Percentiles rank a stretch among this genome's conserved stretches.
Conservation (phyloP, 306 rosid genomes). For the Malus sylvestris region DNA sequence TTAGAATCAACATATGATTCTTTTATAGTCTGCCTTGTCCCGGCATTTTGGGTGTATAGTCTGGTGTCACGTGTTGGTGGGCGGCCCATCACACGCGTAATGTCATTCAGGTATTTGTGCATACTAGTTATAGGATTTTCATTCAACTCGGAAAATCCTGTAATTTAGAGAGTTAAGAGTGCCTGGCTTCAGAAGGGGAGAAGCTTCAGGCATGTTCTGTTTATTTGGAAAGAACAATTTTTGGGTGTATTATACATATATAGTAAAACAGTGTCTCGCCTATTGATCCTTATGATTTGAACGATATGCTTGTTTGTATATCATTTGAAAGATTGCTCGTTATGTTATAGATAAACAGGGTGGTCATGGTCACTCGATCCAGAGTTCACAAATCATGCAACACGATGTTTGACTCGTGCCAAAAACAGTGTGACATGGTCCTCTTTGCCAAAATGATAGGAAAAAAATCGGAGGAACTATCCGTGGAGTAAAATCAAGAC, state of each 20-base stretch:
- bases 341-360: too few species aligned
- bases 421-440: too few species aligned
- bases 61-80: slow-evolving; percentile 50
- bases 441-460: too few species aligned
- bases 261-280: background rate
- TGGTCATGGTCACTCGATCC: too few species aligned
- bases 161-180: slow-evolving; percentile 38
- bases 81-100: slow-evolving; percentile 35
- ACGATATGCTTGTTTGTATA: background rate
- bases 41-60: slow-evolving; percentile 69
- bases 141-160: slow-evolving; percentile 22
- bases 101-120: slow-evolving; percentile 55
- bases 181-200: slow-evolving; percentile 45
- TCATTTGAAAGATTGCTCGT: background rate
- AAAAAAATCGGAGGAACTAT: too few species aligned
- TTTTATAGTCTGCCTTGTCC: slow-evolving; percentile 43
- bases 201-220: slow-evolving; percentile 44
- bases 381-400: too few species aligned
- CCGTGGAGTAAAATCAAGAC: too few species aligned
- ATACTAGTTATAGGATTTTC: slow-evolving; percentile 55
- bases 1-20: slow-evolving; percentile 93
- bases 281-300: background rate
- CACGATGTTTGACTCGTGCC: too few species aligned
- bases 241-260: background rate
- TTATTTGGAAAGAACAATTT: slow-evolving; percentile 3